These are phyloP conservation scores for Dactylella cylindrospora DNA, from an alignment of 2,329 filamentous ascomycete genomes.

Conservation along the genomic window DNA sequence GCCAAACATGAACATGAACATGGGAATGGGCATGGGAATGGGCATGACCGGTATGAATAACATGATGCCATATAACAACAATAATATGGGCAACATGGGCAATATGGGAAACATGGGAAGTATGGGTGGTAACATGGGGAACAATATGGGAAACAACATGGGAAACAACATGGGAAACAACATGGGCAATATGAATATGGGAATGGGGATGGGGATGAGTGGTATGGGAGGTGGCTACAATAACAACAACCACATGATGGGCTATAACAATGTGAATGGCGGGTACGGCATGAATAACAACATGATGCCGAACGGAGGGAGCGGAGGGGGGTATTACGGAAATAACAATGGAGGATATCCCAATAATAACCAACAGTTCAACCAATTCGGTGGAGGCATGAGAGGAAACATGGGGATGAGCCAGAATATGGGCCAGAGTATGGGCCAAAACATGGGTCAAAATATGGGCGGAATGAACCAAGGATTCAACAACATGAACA, in stretches of 20 bases:
- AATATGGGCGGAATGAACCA: constrained; percentile 8
- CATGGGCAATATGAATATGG: constrained; percentile 50
- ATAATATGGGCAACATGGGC: constrained; percentile 51
- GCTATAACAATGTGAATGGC: constrained; percentile 50
- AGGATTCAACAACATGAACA: constrained; percentile 13
- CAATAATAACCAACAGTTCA: constrained; percentile 46
- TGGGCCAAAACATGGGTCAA: constrained; percentile 18
- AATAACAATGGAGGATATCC: constrained; percentile 7
- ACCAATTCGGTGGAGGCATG: constrained; percentile 52
- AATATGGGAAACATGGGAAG: constrained; percentile 54
- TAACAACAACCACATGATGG: constrained; percentile 32
- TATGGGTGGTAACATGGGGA: constrained; percentile 51
- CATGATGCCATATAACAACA: constrained; percentile 34
- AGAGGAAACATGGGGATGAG: constrained; percentile 50
- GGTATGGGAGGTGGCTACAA: constrained; percentile 51
- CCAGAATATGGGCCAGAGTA: constrained; percentile 52
- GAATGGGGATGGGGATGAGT: constrained; percentile 50
- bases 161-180: constrained; percentile 52
- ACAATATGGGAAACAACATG: constrained; percentile 49
- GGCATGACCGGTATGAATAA: constrained; percentile 51
- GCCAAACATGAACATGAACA: constrained; percentile 24
- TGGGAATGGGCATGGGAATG: constrained; percentile 34
- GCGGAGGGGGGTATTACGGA: not conserved
- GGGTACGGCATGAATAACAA: constrained; percentile 50
- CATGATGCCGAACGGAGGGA: constrained; percentile 46